A percentile compares a stretch with the other conserved stretches of the same genome.
These are phyloP conservation scores for Microbotryum scabiosae DNA, from an alignment of 1,284 basidiomycete species.

Conservation along the genomic window DNA sequence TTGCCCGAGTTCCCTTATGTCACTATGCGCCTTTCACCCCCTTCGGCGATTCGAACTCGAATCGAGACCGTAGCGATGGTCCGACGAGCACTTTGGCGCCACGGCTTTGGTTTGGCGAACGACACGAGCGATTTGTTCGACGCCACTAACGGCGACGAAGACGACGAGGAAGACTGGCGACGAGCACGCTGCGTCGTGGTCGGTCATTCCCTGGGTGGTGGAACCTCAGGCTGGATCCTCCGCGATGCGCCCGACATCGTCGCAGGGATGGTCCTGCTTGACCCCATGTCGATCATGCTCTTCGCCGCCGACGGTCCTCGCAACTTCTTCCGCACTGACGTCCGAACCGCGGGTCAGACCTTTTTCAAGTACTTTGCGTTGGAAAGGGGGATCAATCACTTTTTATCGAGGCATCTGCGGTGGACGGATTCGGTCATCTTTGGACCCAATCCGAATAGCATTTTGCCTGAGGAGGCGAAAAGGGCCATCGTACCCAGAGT, in stretches of 20 bases:
- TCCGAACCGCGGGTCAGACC: slow-evolving; percentile 19
- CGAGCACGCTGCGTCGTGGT: slow-evolving; percentile 17
- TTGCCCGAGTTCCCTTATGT: slow-evolving; percentile 26
- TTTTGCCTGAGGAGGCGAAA: slow-evolving; percentile 11
- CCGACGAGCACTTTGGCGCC: slow-evolving; percentile 23
- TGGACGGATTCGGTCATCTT: slow-evolving; percentile 26
- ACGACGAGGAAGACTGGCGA: slow-evolving; percentile 24
- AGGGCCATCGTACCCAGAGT: slow-evolving; percentile 8
- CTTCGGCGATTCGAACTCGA: slow-evolving; percentile 17
- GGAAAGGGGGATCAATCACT: slow-evolving; percentile 28
- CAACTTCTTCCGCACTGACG: slow-evolving; percentile 26
- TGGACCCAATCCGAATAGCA: neutral
- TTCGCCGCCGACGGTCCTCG: slow-evolving; percentile 18
- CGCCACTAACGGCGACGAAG: neutral
- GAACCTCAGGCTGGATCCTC: slow-evolving; percentile 18
- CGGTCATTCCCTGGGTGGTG: slow-evolving; percentile 20
- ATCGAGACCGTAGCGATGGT: slow-evolving; percentile 22
- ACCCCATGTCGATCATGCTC: slow-evolving; percentile 25
- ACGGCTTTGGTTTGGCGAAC: slow-evolving; percentile 26
- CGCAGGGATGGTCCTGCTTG: slow-evolving; percentile 21
- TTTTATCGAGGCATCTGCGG: slow-evolving; percentile 16
- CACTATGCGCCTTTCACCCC: slow-evolving; percentile 21
- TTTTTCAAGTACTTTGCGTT: slow-evolving; percentile 29
- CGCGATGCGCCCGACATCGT: slow-evolving; percentile 28
- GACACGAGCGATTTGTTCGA: slow-evolving; percentile 2